Evolutionary conservation across 495 filamentous ascomycete genomes (phyloP).

Genomic region (Chaetomium cochliodes): DNA sequence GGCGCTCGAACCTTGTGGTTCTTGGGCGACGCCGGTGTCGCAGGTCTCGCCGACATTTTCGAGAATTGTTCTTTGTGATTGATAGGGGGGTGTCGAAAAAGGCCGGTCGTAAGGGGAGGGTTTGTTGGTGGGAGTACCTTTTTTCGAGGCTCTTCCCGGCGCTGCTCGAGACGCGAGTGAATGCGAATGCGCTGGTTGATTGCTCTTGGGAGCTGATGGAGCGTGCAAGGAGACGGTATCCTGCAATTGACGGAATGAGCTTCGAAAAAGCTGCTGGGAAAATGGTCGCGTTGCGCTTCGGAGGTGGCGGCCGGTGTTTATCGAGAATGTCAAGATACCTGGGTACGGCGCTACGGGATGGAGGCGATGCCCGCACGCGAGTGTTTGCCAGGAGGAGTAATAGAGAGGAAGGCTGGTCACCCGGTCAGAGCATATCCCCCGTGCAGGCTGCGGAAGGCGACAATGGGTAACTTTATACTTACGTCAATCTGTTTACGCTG

Average conservation of each 20-base stretch:
- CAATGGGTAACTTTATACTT: constrained; percentile 3
- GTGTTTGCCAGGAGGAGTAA: constrained; percentile 3
- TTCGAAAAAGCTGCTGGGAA: not conserved
- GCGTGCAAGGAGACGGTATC: not conserved
- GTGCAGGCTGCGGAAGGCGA: not conserved
- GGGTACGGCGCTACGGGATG: not conserved
- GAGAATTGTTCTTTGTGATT: not conserved
- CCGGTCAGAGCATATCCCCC: not conserved
- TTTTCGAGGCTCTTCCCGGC: not conserved
- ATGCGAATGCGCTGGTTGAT: not conserved
- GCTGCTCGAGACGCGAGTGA: not conserved
- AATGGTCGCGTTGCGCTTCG: not conserved
- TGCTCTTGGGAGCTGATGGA: not conserved
- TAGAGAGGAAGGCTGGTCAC: not conserved
- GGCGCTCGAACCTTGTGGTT: constrained; percentile 52
- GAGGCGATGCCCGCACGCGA: not conserved
- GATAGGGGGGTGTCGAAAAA: not conserved
- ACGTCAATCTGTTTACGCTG: not conserved
- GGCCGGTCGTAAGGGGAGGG: not conserved
- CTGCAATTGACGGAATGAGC: not conserved
- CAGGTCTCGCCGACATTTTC: constrained; percentile 46
- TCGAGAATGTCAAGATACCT: not conserved
- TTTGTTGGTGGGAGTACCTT: not conserved
- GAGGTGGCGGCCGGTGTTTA: not conserved
- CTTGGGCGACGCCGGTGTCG: constrained; percentile 55